Evolutionary conservation across 1,139 yeast genomes (phyloP), one percentile per base, ranked within the genome.

Genomic region (Debaryomyces psychrophilus): DNA sequence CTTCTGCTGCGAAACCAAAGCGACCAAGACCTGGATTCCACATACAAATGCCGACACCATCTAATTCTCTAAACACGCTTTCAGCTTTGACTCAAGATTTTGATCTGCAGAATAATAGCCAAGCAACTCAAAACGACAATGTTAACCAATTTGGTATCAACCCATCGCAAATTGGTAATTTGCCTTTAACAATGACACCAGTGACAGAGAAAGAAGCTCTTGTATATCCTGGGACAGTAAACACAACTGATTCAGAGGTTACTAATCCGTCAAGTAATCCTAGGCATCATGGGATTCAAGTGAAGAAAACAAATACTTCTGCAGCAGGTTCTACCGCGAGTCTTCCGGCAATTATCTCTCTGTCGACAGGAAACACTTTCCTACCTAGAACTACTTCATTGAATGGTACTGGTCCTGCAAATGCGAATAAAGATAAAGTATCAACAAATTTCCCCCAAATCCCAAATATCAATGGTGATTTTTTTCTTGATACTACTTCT

Each of bases 121-220:
- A 56, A 15, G 47, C 48, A 22, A 37, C 39, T 9, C 50, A 36
- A 23, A 52, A 51, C 36, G 74, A 68, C 17, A 77, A 77, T 50
- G 75, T 82, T 9, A 82, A 85, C 61, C 87, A 86, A 58, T 83
- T 83, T 70, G 87, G 90, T 41, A 74, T 83, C 53, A 76, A 81
- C 58, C 77, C 83, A 1, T 67, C 79, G 9, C 78, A 73, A 41
- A 72, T 81, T 2, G 69, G 76, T 4, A 69, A 71, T 41, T 60
- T 76, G 18, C 81, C 86, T 11, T 68, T 85, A 56, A 77, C 88
- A 0, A 86, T 86, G 95, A 86, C 95, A 0, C 95, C 93, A 0
- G 82, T 86, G 1, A 76, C 87, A 1, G 95, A 86, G 56, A 82
- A 76, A 54, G 80, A 66, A 27, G 15, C 7, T 15, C 12, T 15